Evolutionary conservation across 495 filamentous ascomycete genomes (phyloP).

Genomic region (Hypoxylon lienhwacheense): DNA sequence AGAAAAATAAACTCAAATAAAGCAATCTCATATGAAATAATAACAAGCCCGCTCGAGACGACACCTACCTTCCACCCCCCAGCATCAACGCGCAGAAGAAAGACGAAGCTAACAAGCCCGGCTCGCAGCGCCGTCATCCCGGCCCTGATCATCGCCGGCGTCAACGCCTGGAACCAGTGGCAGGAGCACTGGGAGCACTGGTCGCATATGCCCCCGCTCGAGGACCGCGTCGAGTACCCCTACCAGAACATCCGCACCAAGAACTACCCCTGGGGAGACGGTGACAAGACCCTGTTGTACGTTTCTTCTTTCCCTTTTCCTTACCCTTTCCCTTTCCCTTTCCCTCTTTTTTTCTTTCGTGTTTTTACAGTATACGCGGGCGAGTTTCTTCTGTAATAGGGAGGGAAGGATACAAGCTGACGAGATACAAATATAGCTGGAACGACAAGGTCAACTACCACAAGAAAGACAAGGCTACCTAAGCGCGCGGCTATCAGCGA

Average conservation of each 20-base stretch:
- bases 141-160: constrained; percentile 63
- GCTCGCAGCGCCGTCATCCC: constrained; percentile 65
- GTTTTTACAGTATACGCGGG: background rate
- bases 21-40: too few species aligned
- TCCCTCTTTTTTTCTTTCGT: constrained; percentile 5
- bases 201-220: constrained; percentile 79
- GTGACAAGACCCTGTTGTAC: constrained; percentile 71
- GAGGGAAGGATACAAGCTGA: background rate
- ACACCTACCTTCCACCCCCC: too few species aligned
- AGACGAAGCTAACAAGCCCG: constrained; percentile 25
- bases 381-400: background rate
- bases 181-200: constrained; percentile 95
- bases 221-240: constrained; percentile 86
- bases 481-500: constrained; percentile 34
- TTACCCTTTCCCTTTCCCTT: constrained; percentile 1
- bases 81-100: too few species aligned
- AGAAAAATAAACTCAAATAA: constrained; percentile 9
- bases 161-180: constrained; percentile 89
- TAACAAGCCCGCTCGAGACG: too few species aligned
- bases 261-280: constrained; percentile 90
- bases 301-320: constrained; percentile 20
- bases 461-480: constrained; percentile 78
- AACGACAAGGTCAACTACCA: constrained; percentile 94
- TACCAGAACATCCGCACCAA: constrained; percentile 92
- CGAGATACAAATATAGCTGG: constrained; percentile 65